Evolutionary conservation across 2,329 filamentous ascomycete species (phyloP).

Genomic region (Exophiala dermatitidis): DNA sequence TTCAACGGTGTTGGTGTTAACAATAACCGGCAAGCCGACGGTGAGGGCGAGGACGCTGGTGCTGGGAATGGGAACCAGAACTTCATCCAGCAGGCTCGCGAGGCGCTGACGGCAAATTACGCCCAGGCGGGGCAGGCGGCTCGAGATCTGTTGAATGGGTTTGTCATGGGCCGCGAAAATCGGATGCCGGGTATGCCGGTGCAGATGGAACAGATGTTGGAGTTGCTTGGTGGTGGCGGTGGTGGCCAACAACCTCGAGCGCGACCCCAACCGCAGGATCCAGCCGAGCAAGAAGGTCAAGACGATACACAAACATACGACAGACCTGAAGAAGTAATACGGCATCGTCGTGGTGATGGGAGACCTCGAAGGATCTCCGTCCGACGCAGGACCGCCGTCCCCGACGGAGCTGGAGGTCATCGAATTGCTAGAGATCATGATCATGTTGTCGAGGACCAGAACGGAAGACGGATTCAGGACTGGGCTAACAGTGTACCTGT

Average conservation of each 20-base stretch:
- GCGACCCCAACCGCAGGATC: conserved; percentile 4
- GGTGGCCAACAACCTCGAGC: not conserved
- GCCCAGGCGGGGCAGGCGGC: conserved; percentile 31
- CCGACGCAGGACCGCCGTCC: conserved; percentile 31
- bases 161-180: conserved; percentile 24
- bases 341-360: not conserved
- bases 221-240: conserved; percentile 1
- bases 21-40: not conserved
- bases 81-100: conserved; percentile 39
- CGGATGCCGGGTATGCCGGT: conserved; percentile 17
- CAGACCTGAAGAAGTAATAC: too few species aligned
- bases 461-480: conserved; percentile 17
- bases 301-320: too few species aligned
- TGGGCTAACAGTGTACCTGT: conserved; percentile 16
- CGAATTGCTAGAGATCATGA: conserved; percentile 44
- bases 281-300: conserved; percentile 6
- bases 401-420: conserved; percentile 33
- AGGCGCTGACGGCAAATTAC: conserved; percentile 31
- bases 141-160: conserved; percentile 27
- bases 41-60: conserved; percentile 12
- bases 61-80: conserved; percentile 53
- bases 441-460: not conserved
- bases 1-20: not conserved
- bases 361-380: conserved; percentile 5
- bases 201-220: conserved; percentile 17